Conservation (phyloP, 179 eudicot species). For the Dionaea muscipula region DNA sequence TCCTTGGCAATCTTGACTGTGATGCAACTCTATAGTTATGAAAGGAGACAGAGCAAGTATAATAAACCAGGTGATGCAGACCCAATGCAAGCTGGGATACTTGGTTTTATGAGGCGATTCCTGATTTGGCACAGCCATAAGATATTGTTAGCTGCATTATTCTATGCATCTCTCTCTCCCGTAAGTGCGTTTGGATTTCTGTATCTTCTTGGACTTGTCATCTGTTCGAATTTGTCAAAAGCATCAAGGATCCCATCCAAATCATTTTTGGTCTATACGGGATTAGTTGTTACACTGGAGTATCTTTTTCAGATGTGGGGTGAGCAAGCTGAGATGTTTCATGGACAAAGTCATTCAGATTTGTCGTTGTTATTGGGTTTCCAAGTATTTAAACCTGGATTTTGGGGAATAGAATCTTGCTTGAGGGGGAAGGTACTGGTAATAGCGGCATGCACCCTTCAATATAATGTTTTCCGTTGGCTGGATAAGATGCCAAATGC, state of each 20-base stretch:
- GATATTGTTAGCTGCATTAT: slow-evolving; percentile 52
- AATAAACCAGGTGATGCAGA: slow-evolving; percentile 29
- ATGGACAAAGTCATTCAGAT: slow-evolving; percentile 59
- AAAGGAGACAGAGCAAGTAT: slow-evolving; percentile 77
- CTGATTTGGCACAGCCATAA: slow-evolving; percentile 94
- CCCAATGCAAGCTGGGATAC: slow-evolving; percentile 39
- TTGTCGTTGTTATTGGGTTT: slow-evolving; percentile 61
- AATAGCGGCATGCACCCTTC: slow-evolving; percentile 83
- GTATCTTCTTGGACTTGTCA: slow-evolving; percentile 70
- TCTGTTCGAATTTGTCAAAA: slow-evolving; percentile 61
- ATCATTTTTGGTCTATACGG: slow-evolving; percentile 61
- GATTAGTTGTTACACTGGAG: slow-evolving; percentile 53
- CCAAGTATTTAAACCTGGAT: slow-evolving; percentile 48
- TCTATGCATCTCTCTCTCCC: slow-evolving; percentile 88
- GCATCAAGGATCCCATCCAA: slow-evolving; percentile 81
- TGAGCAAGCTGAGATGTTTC: slow-evolving; percentile 71
- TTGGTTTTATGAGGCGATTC: slow-evolving; percentile 64
- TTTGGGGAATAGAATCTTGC: slow-evolving; percentile 82
- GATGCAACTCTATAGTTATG: slow-evolving; percentile 98
- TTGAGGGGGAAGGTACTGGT: slow-evolving; percentile 84
- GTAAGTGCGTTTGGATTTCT: slow-evolving; percentile 75
- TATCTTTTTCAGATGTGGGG: slow-evolving; percentile 98
- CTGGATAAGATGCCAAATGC: slow-evolving; percentile 56
- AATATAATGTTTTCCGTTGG: slow-evolving; percentile 91
- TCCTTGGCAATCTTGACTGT: slow-evolving; percentile 81